Evolutionary conservation across 2,329 filamentous ascomycete genomes (phyloP).

Genomic region (Parafenestella ontariensis): DNA sequence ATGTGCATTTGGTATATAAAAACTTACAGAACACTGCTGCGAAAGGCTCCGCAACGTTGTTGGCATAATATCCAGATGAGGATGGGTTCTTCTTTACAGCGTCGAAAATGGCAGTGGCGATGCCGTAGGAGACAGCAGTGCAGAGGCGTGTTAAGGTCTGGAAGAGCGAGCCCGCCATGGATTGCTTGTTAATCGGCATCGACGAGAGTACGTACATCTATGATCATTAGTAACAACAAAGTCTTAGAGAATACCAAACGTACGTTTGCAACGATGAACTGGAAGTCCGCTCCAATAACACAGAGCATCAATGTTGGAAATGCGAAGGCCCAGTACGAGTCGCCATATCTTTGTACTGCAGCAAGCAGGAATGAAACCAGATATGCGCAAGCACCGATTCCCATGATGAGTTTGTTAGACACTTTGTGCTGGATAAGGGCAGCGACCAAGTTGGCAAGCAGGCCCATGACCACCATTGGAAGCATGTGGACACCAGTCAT

Average conservation of each 20-base stretch:
- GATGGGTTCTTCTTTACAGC: constrained; percentile 46
- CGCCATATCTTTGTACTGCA: constrained; percentile 62
- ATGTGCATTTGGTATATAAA: neutral
- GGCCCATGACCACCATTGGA: constrained; percentile 69
- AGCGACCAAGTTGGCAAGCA: constrained; percentile 69
- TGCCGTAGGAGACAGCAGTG: constrained; percentile 65
- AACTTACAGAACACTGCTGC: constrained; percentile 56
- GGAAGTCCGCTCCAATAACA: constrained; percentile 71
- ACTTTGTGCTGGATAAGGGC: constrained; percentile 68
- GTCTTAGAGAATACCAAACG: constrained; percentile 27
- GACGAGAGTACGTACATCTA: constrained; percentile 74
- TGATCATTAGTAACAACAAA: constrained; percentile 2
- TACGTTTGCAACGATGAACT: constrained; percentile 74
- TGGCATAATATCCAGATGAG: constrained; percentile 50
- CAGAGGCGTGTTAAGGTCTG: constrained; percentile 70
- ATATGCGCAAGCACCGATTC: constrained; percentile 57
- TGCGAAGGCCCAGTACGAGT: constrained; percentile 69
- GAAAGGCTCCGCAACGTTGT: constrained; percentile 58
- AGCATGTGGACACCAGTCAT: constrained; percentile 68
- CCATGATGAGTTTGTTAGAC: constrained; percentile 70
- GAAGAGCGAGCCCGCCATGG: constrained; percentile 71
- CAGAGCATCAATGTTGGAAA: constrained; percentile 68
- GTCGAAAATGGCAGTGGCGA: constrained; percentile 68
- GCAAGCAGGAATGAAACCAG: constrained; percentile 60
- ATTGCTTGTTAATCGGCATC: constrained; percentile 68